Conservation (phyloP, 2,329 filamentous ascomycete species). For the Claviceps pazoutovae region DNA sequence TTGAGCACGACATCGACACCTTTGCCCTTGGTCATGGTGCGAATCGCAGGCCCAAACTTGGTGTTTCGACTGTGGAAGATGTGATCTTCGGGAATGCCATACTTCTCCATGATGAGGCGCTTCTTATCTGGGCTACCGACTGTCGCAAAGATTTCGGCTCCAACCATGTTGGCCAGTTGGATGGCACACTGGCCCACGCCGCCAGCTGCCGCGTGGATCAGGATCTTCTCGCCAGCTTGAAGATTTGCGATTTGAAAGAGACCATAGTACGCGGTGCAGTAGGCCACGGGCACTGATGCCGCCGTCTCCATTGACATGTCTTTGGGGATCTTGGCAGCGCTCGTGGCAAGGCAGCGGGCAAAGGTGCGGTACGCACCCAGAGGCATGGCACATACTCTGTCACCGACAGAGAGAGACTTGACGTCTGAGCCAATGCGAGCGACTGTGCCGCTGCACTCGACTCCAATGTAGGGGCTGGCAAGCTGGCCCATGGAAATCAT, state of each 20-base stretch:
- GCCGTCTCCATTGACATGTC: slow-evolving; percentile 23
- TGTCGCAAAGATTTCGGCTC: slow-evolving; percentile 29
- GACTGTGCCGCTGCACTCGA: slow-evolving; percentile 27
- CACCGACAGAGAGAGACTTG: slow-evolving; percentile 49
- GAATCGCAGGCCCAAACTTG: slow-evolving; percentile 12
- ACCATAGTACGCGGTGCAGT: slow-evolving; percentile 26
- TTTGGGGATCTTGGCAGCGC: slow-evolving; percentile 23
- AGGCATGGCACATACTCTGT: slow-evolving; percentile 51
- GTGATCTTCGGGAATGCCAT: slow-evolving; percentile 21
- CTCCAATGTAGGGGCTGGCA: slow-evolving; percentile 19
- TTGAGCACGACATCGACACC: slow-evolving; percentile 60
- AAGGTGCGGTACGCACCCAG: slow-evolving; percentile 21
- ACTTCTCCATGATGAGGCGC: slow-evolving; percentile 22
- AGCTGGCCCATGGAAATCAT: slow-evolving; percentile 28
- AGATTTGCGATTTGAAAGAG: slow-evolving; percentile 26
- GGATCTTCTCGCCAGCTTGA: slow-evolving; percentile 21
- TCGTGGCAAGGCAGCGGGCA: slow-evolving; percentile 18
- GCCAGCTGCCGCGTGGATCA: slow-evolving; percentile 26
- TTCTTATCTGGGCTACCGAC: slow-evolving; percentile 23
- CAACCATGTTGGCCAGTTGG: slow-evolving; percentile 22
- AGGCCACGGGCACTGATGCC: slow-evolving; percentile 27
- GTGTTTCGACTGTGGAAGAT: slow-evolving; percentile 15
- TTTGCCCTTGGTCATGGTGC: slow-evolving; percentile 21
- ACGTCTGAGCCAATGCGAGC: slow-evolving; percentile 44
- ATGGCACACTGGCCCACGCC: slow-evolving; percentile 27